Percentiles rank a stretch among this genome's conserved stretches.
Evolutionary conservation across 176 grass and related monocot genomes (phyloP).

Genomic region (Alopecurus myosuroides): DNA sequence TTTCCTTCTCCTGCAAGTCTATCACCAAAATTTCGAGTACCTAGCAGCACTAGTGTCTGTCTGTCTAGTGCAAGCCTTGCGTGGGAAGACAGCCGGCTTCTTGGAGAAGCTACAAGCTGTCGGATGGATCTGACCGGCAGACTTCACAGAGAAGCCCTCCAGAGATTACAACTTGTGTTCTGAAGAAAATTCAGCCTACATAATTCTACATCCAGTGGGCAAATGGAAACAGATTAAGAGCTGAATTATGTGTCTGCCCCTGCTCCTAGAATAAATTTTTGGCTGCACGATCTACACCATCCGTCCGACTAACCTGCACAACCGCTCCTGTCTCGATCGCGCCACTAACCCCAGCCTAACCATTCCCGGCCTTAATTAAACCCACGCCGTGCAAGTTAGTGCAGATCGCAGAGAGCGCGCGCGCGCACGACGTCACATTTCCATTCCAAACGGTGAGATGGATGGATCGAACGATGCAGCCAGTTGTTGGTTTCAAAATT

Average conservation of each 20-base stretch:
- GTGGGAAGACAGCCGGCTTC: neutral
- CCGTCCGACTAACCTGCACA: neutral
- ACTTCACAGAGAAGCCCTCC: neutral
- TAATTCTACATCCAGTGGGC: too few species aligned
- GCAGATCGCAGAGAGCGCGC: neutral
- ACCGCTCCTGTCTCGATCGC: neutral
- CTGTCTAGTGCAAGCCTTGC: neutral
- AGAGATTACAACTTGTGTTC: neutral
- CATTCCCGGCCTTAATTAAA: neutral
- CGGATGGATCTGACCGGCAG: neutral
- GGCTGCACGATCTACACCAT: neutral
- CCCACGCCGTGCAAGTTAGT: neutral
- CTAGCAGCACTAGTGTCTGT: too few species aligned
- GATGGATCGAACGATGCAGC: neutral
- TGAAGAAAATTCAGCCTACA: neutral
- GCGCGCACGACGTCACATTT: neutral
- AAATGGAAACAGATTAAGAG: too few species aligned
- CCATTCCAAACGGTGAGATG: too few species aligned
- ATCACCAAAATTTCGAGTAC: neutral
- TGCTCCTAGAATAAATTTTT: too few species aligned
- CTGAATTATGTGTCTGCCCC: too few species aligned
- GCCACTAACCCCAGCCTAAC: neutral
- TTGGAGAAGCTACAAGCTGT: neutral
- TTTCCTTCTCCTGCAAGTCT: neutral
- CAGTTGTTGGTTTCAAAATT: neutral